Percentiles rank a stretch among this genome's conserved stretches.
Evolutionary conservation across 495 filamentous ascomycete genomes (phyloP).

Genomic region (Polyplosphaeria fusca): DNA sequence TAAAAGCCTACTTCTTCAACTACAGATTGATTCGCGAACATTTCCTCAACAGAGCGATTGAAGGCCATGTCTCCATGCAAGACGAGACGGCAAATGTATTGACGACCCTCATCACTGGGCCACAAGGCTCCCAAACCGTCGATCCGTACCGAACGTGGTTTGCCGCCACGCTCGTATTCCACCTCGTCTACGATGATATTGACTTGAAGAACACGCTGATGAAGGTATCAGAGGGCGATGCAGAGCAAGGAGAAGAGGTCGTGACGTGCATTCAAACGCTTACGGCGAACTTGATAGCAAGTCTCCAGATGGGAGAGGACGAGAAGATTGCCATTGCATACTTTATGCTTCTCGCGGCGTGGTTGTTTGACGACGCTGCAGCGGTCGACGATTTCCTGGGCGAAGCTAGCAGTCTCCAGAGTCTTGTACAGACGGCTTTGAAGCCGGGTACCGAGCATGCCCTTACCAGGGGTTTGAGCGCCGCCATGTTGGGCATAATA

Average conservation of each 20-base stretch:
- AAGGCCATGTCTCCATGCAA: constrained; percentile 73
- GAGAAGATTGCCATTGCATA: constrained; percentile 81
- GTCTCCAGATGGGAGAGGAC: constrained; percentile 71
- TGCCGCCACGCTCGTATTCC: constrained; percentile 82
- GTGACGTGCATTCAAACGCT: constrained; percentile 90
- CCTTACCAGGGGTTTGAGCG: constrained; percentile 79
- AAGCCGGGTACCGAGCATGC: constrained; percentile 55
- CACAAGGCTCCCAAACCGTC: constrained; percentile 54
- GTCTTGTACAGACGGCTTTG: constrained; percentile 70
- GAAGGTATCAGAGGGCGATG: constrained; percentile 82
- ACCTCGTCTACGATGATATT: constrained; percentile 78
- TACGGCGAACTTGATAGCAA: constrained; percentile 73
- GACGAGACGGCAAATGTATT: constrained; percentile 89
- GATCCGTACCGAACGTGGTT: constrained; percentile 94
- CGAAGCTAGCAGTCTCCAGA: constrained; percentile 91
- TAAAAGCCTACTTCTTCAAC: constrained; percentile 85
- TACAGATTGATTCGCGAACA: constrained; percentile 76
- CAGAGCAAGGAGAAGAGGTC: constrained; percentile 87
- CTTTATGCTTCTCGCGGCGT: constrained; percentile 86
- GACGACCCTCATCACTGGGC: constrained; percentile 66
- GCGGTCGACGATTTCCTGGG: constrained; percentile 90
- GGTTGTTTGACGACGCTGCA: constrained; percentile 88
- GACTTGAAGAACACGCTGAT: constrained; percentile 78
- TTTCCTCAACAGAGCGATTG: constrained; percentile 84
- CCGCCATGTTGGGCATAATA: constrained; percentile 77